Base-by-base conservation (phyloP, 306 rosid genomes). In the Cucurbita maxima region DNA sequence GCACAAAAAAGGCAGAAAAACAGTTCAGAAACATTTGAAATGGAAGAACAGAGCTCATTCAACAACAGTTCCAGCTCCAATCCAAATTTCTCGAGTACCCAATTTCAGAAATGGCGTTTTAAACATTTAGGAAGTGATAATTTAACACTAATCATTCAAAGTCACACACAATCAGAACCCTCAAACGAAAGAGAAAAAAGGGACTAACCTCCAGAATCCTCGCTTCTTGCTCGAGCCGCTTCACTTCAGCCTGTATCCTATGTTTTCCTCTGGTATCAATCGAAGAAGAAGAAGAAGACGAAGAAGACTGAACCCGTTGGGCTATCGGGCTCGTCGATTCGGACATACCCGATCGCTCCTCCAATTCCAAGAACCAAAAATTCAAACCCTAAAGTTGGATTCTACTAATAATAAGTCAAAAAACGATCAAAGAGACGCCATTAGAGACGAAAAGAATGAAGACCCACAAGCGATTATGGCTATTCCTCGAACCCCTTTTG, bases 221-320 rank as follows among this genome's bases (percentile, higher is more conserved):
- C 64, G 96, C 76, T 85, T 95, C 97, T 74, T 88, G 97, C 83
- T 91, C 97, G 72, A 95, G 85, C 78, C 99, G 82, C 74, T 95
- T 91, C 73, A 91, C 57, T 80, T 95, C 97, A 7, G 97, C 99
- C 71, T 81, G 92, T 79, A 95, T 80, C 85, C 97, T 86, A 75
- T 95, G 99, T 79, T 88, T 95, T 77, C 99, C 99, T 83, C 96
- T 87, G 2, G 96, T 88, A 71, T 95, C 97, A 20, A 87, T 66
- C 40, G 87, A 69, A 40, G 97, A 83, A 77, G 87, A 68, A 79
- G 90, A 83, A 77, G 87, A 68, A 79, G 90, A 84, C 38, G 97
- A 82, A 77, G 87, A 68, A 76, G 90, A 84, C 67, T 83, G 97
- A 76, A 86, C 84, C 89, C 95, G 83, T 43, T 74, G 84, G 84